phyloP scores from a whole-genome alignment of 805 yeast genomes.

The Schwanniomyces occidentalis region DNA sequence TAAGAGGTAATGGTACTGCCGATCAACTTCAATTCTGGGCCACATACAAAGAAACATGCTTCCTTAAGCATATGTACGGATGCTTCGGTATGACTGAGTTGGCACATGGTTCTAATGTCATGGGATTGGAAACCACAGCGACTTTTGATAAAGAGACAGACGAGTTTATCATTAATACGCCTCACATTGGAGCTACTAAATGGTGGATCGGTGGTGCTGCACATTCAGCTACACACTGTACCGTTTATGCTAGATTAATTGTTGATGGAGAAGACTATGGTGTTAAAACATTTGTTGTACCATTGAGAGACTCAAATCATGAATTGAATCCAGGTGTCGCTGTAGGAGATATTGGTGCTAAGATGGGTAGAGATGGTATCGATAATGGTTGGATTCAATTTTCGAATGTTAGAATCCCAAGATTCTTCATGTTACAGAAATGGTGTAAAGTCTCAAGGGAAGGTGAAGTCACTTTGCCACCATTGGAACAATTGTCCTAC shows the following conservation, averaged over 20 bases:
- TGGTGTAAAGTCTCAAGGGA: conserved; percentile 41
- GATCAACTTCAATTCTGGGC: conserved; percentile 87
- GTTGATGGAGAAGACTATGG: conserved; percentile 48
- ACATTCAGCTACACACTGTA: conserved; percentile 45
- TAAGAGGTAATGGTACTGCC: conserved; percentile 85
- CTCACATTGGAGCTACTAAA: conserved; percentile 50
- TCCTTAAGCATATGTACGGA: conserved; percentile 58
- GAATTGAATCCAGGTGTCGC: conserved; percentile 44
- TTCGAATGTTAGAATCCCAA: conserved; percentile 43
- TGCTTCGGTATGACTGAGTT: conserved; percentile 69
- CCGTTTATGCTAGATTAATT: conserved; percentile 43
- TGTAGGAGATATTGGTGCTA: conserved; percentile 48
- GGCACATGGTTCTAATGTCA: conserved; percentile 63
- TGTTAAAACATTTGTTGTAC: conserved; percentile 47
- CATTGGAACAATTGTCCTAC: conserved; percentile 46
- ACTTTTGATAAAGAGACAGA: conserved; percentile 41
- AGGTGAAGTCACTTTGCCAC: conserved; percentile 43
- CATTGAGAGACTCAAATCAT: conserved; percentile 45
- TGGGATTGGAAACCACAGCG: conserved; percentile 57
- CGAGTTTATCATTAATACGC: conserved; percentile 46
- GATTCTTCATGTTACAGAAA: conserved; percentile 48
- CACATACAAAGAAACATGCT: conserved; percentile 60
- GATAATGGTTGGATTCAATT: conserved; percentile 53
- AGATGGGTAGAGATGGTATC: conserved; percentile 51
- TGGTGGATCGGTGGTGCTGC: conserved; percentile 56